Evolutionary conservation across 371 early-diverging fungal genomes (phyloP), one percentile per base, ranked within the genome.

Genomic region (Syncephalastrum contaminatum): DNA sequence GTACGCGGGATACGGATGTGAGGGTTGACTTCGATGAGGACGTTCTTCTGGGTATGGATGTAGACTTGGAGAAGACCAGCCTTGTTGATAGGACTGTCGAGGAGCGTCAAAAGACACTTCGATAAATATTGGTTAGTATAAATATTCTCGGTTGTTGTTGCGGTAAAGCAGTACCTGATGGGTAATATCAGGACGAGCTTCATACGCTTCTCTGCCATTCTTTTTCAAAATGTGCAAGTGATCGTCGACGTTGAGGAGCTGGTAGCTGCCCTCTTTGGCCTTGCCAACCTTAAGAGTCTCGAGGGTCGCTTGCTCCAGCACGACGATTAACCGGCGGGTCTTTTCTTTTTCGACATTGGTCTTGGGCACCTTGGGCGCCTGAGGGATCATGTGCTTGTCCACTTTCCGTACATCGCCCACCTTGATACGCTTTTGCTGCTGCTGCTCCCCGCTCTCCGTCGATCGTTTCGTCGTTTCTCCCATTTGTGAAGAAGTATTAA

Each of bases 71-170:
- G 77, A 22, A 87, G 70, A 56, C 97, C 97, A 4, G 99, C 93
- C 75, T 99, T 98, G 85, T 98, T 98, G 63, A 99, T 77, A 39
- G 99, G 99, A 64, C 91, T 91, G 82, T 99, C 99, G 24, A 99
- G 80, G 21, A 99, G 82, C 1, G 96, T 92, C 64, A 99, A 77
- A 48, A 99, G 84, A 66, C 97, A 98, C 89, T 97, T 63, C 13
- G 1, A 50, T 10, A 36, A 51, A 4, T 4, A 53, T 16, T 46
- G 18, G 40, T 43, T 20, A 30, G 8, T 41, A 53, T 18, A 19
- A 20, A 50, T 43, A 18, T 20, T 7, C 36, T 21, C 4, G 36
- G 20, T 16, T 41, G 18, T 16, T 22, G 14, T 54, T 21, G 10
- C 24, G 15, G 51, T n/a, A n/a, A n/a, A n/a, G n/a, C n/a, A n/a